phyloP scores from a whole-genome alignment of 2,329 filamentous ascomycete genomes.

The Talaromyces verruculosus region DNA sequence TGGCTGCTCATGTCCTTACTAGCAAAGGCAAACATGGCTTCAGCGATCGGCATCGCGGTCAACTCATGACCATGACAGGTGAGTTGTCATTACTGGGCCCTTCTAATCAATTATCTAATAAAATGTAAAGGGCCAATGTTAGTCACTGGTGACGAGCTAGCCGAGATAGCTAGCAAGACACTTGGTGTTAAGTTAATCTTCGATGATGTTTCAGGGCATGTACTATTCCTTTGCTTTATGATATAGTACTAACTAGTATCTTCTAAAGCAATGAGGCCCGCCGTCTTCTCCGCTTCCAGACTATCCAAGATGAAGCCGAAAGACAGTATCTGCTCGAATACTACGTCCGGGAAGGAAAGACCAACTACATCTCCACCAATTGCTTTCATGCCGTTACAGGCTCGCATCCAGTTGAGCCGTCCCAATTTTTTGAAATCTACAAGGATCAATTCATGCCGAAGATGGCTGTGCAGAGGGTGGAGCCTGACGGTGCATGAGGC shows the following conservation, averaged over 20 bases:
- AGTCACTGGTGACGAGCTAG: constrained; percentile 49
- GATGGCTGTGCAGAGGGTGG: constrained; percentile 18
- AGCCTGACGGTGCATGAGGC: constrained; percentile 13
- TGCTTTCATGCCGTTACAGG: constrained; percentile 54
- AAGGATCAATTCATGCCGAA: constrained; percentile 37
- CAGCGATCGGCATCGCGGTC: constrained; percentile 52
- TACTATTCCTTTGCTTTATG: neutral
- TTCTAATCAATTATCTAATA: neutral
- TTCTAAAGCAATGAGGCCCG: constrained; percentile 33
- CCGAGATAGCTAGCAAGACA: constrained; percentile 47
- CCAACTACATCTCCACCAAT: constrained; percentile 55
- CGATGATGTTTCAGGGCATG: constrained; percentile 49
- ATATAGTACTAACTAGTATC: too few relatives aligned
- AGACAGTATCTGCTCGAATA: constrained; percentile 54
- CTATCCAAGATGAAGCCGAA: constrained; percentile 42
- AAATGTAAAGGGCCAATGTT: constrained; percentile 47
- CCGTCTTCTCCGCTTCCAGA: constrained; percentile 41
- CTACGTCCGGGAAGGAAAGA: constrained; percentile 56
- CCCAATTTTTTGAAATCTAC: constrained; percentile 53
- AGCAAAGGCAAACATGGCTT: constrained; percentile 53
- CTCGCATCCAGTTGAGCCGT: constrained; percentile 47
- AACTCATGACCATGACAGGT: constrained; percentile 55
- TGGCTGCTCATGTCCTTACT: constrained; percentile 51
- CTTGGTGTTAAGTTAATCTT: constrained; percentile 48
- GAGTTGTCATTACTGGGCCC: neutral